phyloP scores from a whole-genome alignment of 352 stramenopile species.

The Globisporangium splendens region DNA sequence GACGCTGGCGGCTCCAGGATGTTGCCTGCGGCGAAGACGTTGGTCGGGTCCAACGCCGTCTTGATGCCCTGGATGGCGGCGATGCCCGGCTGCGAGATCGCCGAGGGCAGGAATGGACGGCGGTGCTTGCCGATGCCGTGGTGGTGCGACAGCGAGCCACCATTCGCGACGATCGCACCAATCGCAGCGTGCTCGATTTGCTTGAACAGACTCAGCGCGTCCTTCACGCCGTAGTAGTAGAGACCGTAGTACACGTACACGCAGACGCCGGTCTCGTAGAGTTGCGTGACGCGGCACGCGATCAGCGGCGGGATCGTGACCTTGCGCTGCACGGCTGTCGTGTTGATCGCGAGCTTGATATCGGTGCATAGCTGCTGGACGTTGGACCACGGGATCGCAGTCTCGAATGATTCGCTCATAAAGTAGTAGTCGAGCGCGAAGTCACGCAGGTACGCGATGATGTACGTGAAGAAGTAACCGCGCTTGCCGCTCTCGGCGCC shows the following conservation, averaged over 20 bases:
- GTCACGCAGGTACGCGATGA: slow-evolving; percentile 93
- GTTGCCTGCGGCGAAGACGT: slow-evolving; percentile 91
- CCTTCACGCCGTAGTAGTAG: slow-evolving; percentile 81
- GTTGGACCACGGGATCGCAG: slow-evolving; percentile 73
- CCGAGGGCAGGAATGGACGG: slow-evolving; percentile 75
- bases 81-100: slow-evolving; percentile 75
- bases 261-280: slow-evolving; percentile 93
- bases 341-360: slow-evolving; percentile 51
- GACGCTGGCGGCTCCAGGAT: slow-evolving; percentile 15
- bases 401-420: slow-evolving; percentile 91
- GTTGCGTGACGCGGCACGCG: slow-evolving; percentile 91
- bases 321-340: slow-evolving; percentile 26
- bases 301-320: slow-evolving; percentile 86
- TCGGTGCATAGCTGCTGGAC: slow-evolving; percentile 50
- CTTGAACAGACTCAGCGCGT: slow-evolving; percentile 81
- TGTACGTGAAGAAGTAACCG: slow-evolving; percentile 93
- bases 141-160: slow-evolving; percentile 93
- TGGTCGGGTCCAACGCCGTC: slow-evolving; percentile 84
- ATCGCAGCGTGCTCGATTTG: slow-evolving; percentile 70
- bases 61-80: slow-evolving; percentile 84
- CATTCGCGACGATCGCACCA: slow-evolving; percentile 87
- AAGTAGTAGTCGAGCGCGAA: slow-evolving; percentile 93
- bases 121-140: slow-evolving; percentile 94
- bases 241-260: slow-evolving; percentile 98
- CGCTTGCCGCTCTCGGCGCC: slow-evolving; percentile 85